phyloP scores from a whole-genome alignment of 1,284 basidiomycete species.

The Mycena sp. region DNA sequence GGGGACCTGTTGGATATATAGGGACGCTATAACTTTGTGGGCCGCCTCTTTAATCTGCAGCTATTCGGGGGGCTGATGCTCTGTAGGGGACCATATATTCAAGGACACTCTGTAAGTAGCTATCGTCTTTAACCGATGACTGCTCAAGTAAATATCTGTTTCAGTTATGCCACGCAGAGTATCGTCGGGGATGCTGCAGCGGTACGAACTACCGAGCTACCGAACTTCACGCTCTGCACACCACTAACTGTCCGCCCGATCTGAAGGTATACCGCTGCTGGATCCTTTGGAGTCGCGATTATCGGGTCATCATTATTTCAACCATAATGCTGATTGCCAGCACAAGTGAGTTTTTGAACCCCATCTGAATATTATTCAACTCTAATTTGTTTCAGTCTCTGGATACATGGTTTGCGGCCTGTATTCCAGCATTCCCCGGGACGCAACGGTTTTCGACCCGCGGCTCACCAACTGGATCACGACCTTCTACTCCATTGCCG shows the following conservation, averaged over 20 bases:
- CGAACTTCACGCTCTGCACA: not conserved
- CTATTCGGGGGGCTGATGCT: not conserved
- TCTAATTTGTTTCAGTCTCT: conserved; percentile 8
- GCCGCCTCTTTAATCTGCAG: not conserved
- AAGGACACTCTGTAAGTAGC: conserved; percentile 19
- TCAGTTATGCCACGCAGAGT: conserved; percentile 25
- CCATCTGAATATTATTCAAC: not conserved
- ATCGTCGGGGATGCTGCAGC: conserved; percentile 29
- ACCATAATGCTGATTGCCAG: conserved; percentile 22
- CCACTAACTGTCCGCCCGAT: not conserved
- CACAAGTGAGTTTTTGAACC: conserved; percentile 7
- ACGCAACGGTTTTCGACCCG: conserved; percentile 14
- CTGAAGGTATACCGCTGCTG: conserved; percentile 33
- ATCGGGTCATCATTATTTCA: conserved; percentile 20
- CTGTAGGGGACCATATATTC: conserved; percentile 27
- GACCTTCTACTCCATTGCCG: conserved; percentile 21
- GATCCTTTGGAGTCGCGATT: conserved; percentile 27
- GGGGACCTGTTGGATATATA: conserved; percentile 25
- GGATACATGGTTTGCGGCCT: conserved; percentile 17
- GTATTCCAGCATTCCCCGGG: conserved; percentile 5
- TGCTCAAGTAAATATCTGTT: not conserved
- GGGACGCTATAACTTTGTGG: conserved; percentile 9
- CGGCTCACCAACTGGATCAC: conserved; percentile 18
- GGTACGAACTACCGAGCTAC: conserved; percentile 15
- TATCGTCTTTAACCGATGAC: not conserved